These are phyloP conservation scores for Chlorophyllum brunneum DNA, from an alignment of 768 basidiomycete genomes.

Conservation along the genomic window DNA sequence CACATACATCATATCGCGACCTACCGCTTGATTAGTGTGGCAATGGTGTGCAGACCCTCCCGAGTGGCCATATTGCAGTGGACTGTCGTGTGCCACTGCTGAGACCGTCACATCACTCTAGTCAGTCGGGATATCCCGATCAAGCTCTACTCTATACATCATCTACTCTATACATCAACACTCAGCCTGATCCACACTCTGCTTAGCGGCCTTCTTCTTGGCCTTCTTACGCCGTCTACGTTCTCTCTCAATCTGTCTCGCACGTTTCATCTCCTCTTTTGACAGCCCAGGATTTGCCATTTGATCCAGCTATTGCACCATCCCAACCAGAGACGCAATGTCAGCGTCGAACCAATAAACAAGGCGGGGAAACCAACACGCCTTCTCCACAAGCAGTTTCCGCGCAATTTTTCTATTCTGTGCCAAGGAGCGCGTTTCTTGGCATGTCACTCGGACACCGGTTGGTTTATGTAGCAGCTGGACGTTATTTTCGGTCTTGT, in stretches of 20 bases:
- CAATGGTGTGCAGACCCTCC: slow-evolving; percentile 65
- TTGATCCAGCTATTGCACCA: slow-evolving; percentile 57
- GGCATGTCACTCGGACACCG: slow-evolving; percentile 81
- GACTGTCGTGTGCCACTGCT: background rate
- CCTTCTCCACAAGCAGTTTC: slow-evolving; percentile 72
- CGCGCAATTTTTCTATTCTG: slow-evolving; percentile 80
- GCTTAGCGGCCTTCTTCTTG: slow-evolving; percentile 55
- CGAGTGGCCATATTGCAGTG: slow-evolving; percentile 26
- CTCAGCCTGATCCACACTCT: slow-evolving; percentile 18
- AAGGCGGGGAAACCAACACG: slow-evolving; percentile 32
- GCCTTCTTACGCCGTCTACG: slow-evolving; percentile 74
- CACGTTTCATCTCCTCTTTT: slow-evolving; percentile 61
- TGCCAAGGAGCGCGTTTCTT: slow-evolving; percentile 81
- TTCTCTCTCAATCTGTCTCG: slow-evolving; percentile 75
- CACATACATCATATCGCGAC: slow-evolving; percentile 16
- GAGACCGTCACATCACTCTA: background rate
- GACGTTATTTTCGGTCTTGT: slow-evolving; percentile 91
- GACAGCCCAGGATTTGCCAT: slow-evolving; percentile 74
- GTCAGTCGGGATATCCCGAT: slow-evolving; percentile 13
- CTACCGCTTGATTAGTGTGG: slow-evolving; percentile 82
- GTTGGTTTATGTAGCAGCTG: slow-evolving; percentile 88
- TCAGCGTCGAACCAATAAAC: slow-evolving; percentile 7
- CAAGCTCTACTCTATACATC: background rate
- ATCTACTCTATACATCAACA: background rate
- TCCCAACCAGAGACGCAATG: slow-evolving; percentile 8